phyloP scores from a whole-genome alignment of 2,329 filamentous ascomycete genomes.

The Aspergillaceae sp. region DNA sequence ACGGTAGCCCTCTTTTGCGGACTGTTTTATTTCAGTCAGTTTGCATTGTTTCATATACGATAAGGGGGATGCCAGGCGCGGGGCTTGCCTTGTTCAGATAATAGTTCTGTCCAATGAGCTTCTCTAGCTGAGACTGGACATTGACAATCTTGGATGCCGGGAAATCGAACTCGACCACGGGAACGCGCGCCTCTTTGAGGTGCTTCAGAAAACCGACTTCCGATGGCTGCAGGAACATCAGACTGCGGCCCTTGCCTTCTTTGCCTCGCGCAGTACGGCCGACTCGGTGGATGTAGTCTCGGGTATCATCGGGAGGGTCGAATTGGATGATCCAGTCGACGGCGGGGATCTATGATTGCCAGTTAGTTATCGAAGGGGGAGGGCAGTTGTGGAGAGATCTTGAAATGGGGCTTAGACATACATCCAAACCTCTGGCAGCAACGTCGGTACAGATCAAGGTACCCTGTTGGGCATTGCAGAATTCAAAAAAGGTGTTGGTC shows the following conservation, averaged over 20 bases:
- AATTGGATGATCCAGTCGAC: conserved; percentile 97
- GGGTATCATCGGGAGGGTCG: conserved; percentile 82
- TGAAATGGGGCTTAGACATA: conserved; percentile 31
- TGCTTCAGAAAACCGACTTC: conserved; percentile 90
- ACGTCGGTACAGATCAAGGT: conserved; percentile 95
- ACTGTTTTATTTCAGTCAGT: conserved; percentile 29
- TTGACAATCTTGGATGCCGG: conserved; percentile 86
- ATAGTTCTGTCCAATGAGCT: conserved; percentile 90
- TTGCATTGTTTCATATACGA: not conserved
- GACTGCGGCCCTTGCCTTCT: conserved; percentile 72
- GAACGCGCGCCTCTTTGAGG: conserved; percentile 82
- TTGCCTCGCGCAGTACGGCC: conserved; percentile 84
- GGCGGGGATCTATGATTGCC: conserved; percentile 59
- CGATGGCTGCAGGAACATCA: conserved; percentile 87
- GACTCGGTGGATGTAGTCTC: conserved; percentile 91
- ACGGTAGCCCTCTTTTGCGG: conserved; percentile 65
- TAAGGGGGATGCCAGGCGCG: conserved; percentile 1
- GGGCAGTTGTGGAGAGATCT: not conserved
- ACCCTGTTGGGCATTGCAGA: conserved; percentile 74
- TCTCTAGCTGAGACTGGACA: conserved; percentile 84
- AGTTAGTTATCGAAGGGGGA: not conserved
- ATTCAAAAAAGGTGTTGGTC: conserved; percentile 98
- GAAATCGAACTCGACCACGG: conserved; percentile 93
- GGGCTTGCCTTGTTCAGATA: conserved; percentile 73
- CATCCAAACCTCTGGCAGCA: conserved; percentile 84